Evolutionary conservation across 345 rosid species (phyloP), one percentile per base, ranked within the genome.

Genomic region (Orychophragmus violaceus): DNA sequence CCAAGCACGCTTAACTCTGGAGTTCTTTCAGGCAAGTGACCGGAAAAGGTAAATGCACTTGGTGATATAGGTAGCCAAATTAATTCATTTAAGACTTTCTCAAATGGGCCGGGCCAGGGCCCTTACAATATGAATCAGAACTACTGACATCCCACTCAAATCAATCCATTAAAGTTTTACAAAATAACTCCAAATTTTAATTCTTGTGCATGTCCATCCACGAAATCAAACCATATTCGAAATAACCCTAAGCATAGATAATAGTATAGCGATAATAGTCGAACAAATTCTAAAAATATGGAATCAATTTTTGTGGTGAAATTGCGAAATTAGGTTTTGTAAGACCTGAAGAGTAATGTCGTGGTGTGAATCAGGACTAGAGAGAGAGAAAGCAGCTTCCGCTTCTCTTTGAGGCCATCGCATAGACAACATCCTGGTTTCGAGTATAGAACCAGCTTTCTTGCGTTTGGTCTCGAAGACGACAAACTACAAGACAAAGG

Each of bases 401-500:
- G 96, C 79, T 86, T 90, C 78, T 90, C 98, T 74, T 93, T 93
- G 74, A 93, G 94, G 37, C 96, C 96, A 74, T 90, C 97, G 70
- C 98, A 93, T 79, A 90, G 83, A 78, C 95, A 90, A 76, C 97
- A 90, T 2, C 89, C 97, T 7, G 97, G 95, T 71, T 86, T 88
- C 3, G 96, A 86, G 76, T 93, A 93, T 16, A 90, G 85, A 18
- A 90, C 78, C 36, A 86, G 84, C 57, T 64, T 86, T 65, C 87
- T 82, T 4, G 84, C 5, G 22, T 64, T 71, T 2, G 77, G 19
- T 2, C 44, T 5, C 2, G 78, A 57, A 17, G 84, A 69, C 1
- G 72, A 70, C 4, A 71, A 69, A 39, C 44, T 70, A 71, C 59
- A 56, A 6, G 79, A 71, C 37, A 70, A 66, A 46, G 82, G 78